phyloP scores from a whole-genome alignment of 768 basidiomycete genomes.

The Bullera alba region DNA sequence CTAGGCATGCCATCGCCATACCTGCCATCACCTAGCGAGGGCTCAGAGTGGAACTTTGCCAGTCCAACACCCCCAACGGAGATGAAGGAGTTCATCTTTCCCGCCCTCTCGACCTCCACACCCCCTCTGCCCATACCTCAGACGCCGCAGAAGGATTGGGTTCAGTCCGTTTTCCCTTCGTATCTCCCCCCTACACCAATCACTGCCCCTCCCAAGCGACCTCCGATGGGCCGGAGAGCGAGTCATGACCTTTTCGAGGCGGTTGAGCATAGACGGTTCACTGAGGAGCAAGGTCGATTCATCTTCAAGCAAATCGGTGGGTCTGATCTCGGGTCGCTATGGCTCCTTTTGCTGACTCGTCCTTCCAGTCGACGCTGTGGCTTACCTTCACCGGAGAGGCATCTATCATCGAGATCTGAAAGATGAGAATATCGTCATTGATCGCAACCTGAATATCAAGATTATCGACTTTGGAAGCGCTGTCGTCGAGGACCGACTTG shows the following conservation, averaged over 20 bases:
- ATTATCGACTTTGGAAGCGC: constrained; percentile 94
- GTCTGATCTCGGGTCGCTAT: constrained; percentile 2
- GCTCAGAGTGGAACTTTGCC: too few species aligned
- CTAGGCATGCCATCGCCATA: too few species aligned
- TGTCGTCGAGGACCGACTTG: constrained; percentile 60
- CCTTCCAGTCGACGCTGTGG: constrained; percentile 63
- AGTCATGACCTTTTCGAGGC: constrained; percentile 93
- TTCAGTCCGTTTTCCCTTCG: too few species aligned
- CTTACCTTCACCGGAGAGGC: constrained; percentile 55
- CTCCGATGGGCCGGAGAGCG: constrained; percentile 57
- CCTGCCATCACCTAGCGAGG: too few species aligned
- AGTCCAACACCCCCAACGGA: too few species aligned
- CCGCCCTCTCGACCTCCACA: too few species aligned
- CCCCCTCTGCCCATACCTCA: too few species aligned
- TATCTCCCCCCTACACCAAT: too few species aligned
- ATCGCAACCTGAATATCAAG: constrained; percentile 60
- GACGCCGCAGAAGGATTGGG: too few species aligned
- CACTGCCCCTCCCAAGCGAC: too few species aligned
- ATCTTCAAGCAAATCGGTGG: constrained; percentile 69
- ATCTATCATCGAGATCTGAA: constrained; percentile 50
- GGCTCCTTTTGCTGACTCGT: not conserved
- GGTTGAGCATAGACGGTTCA: constrained; percentile 77
- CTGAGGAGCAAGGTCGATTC: constrained; percentile 69
- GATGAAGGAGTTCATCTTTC: too few species aligned
- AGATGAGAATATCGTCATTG: constrained; percentile 50